These are phyloP conservation scores for Podaxis mareebaensis DNA, from an alignment of 768 basidiomycete genomes.

Conservation along the genomic window DNA sequence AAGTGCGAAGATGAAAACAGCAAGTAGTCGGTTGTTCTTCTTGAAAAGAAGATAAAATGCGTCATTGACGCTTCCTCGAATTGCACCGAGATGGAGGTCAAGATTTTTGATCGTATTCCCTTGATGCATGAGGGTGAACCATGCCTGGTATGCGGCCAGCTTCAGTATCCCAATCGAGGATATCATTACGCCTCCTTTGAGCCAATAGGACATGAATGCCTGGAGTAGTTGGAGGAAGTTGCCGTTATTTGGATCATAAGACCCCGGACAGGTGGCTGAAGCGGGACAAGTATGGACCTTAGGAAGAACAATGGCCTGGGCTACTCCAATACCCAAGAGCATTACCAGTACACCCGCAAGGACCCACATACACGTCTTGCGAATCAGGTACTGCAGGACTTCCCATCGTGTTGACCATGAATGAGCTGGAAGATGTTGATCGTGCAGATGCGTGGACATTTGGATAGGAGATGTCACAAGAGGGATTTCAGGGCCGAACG, in stretches of 20 bases:
- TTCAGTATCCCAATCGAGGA: constrained; percentile 16
- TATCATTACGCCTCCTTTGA: constrained; percentile 18
- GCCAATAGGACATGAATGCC: constrained; percentile 21
- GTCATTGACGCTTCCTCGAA: constrained; percentile 19
- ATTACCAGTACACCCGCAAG: constrained; percentile 14
- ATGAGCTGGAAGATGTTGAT: background rate
- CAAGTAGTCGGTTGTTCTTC: constrained; percentile 17
- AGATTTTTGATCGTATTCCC: constrained; percentile 21
- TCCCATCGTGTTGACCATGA: background rate
- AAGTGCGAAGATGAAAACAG: constrained; percentile 16
- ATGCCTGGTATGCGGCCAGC: constrained; percentile 21
- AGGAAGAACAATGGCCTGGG: constrained; percentile 13
- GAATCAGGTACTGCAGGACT: background rate
- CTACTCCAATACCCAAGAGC: constrained; percentile 18
- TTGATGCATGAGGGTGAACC: constrained; percentile 20
- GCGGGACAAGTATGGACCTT: constrained; percentile 17
- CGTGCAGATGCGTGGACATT: background rate
- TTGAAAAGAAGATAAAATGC: constrained; percentile 12
- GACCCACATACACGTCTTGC: constrained; percentile 10
- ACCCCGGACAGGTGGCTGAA: constrained; percentile 11
- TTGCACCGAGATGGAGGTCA: constrained; percentile 19
- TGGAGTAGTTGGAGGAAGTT: constrained; percentile 19
- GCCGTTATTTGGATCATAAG: constrained; percentile 17
- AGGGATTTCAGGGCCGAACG: background rate
- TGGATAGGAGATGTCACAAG: background rate